Conservation (phyloP, 1,139 yeast genomes). For the Barnettozyma hawaiiensis region DNA sequence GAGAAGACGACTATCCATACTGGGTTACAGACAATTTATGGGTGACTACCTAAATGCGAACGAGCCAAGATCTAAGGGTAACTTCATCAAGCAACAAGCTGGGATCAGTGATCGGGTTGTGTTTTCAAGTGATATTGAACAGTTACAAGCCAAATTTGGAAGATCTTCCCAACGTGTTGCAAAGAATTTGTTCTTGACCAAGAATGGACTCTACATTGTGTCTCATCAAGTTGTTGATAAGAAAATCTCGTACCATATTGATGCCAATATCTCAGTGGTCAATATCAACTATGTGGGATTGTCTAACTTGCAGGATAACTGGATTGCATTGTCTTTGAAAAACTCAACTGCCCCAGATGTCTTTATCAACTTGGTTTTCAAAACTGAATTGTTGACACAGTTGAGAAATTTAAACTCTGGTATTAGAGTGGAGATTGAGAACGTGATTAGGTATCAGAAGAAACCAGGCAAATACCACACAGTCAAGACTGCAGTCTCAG, state of each 20-base stretch:
- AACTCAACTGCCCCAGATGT: constrained; percentile 67
- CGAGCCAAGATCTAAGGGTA: constrained; percentile 65
- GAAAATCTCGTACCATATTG: constrained; percentile 61
- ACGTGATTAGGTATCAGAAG: constrained; percentile 77
- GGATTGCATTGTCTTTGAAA: constrained; percentile 73
- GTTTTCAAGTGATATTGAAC: constrained; percentile 80
- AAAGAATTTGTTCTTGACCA: constrained; percentile 67
- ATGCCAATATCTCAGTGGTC: constrained; percentile 55
- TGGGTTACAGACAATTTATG: constrained; percentile 87
- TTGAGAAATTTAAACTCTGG: constrained; percentile 58
- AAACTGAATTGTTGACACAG: constrained; percentile 83
- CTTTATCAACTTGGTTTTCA: constrained; percentile 72
- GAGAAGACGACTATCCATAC: constrained; percentile 80
- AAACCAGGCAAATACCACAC: constrained; percentile 80
- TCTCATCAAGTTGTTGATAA: constrained; percentile 71
- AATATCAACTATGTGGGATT: constrained; percentile 61
- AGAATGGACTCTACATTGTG: constrained; percentile 55
- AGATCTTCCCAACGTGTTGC: constrained; percentile 80
- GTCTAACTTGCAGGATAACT: constrained; percentile 81
- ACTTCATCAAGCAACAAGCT: constrained; percentile 58
- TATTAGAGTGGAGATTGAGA: constrained; percentile 60
- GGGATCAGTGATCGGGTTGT: constrained; percentile 68
- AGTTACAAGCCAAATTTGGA: constrained; percentile 81
- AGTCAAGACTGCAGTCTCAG: constrained; percentile 62
- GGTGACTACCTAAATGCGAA: constrained; percentile 93